Evolutionary conservation across 768 basidiomycete genomes (phyloP).

Genomic region (Suillus cothurnatus): DNA sequence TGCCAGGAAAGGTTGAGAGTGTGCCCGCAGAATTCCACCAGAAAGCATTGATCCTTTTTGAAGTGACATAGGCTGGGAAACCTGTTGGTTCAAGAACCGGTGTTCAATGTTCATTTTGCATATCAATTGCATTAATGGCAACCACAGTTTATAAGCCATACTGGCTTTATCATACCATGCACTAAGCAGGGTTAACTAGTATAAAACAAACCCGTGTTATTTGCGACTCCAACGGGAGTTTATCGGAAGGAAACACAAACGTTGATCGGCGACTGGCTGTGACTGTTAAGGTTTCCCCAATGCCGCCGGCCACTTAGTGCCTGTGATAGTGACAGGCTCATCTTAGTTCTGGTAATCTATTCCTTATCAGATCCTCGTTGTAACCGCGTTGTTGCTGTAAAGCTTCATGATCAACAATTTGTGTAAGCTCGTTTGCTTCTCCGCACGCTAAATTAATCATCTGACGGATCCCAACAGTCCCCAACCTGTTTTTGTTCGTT

Average conservation of each 20-base stretch:
- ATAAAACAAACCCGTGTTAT: neutral
- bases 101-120: neutral
- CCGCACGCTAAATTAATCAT: neutral
- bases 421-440: conserved; percentile 2
- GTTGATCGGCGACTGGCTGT: neutral
- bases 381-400: neutral
- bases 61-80: conserved; percentile 28
- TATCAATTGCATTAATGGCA: neutral
- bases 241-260: neutral
- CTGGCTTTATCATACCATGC: neutral
- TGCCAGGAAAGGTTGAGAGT: conserved; percentile 28
- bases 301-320: conserved; percentile 1
- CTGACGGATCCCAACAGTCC: neutral
- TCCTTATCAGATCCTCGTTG: neutral
- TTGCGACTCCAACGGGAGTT: neutral
- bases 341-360: neutral
- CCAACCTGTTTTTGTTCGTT: neutral
- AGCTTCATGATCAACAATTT: conserved; percentile 1
- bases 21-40: conserved; percentile 33
- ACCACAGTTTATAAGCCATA: neutral
- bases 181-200: neutral
- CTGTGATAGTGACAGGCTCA: neutral
- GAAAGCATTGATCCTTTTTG: conserved; percentile 25
- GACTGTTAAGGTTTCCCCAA: neutral
- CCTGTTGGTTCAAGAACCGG: conserved; percentile 7